Evolutionary conservation across 352 stramenopile genomes (phyloP).

Genomic region (Phytophthora hibernalis): DNA sequence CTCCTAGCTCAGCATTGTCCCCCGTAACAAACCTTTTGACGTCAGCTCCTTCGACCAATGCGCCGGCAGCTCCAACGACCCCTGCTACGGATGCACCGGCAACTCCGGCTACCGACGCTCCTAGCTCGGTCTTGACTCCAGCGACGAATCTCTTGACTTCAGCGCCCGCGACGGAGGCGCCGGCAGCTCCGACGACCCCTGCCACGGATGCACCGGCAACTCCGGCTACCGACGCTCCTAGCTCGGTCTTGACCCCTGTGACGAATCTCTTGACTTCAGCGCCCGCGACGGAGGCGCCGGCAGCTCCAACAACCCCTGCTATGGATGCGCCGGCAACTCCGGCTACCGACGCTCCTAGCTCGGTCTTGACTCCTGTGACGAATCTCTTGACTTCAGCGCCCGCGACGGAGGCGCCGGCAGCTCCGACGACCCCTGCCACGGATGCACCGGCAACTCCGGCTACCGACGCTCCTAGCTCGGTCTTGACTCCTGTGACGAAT

Average conservation of each 20-base stretch:
- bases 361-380: neutral
- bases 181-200: no score
- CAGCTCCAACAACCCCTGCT: no score
- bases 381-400: conserved; percentile 8
- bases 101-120: conserved; percentile 11
- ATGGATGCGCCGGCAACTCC: neutral
- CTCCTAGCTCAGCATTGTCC: neutral
- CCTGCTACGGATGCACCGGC: neutral
- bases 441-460: neutral
- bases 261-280: no score
- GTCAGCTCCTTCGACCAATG: conserved; percentile 9
- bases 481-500: conserved; percentile 1
- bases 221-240: no score
- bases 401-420: conserved; percentile 6
- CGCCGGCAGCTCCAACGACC: neutral
- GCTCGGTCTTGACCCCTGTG: no score
- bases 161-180: conserved; percentile 16
- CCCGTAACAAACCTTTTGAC: conserved; percentile 11
- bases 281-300: neutral
- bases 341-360: neutral
- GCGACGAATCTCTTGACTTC: conserved; percentile 25
- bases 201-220: no score
- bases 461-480: conserved; percentile 1
- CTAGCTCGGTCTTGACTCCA: conserved; percentile 7
- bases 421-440: no score